Conservation (phyloP, 148 eudicot genomes). For the Rhododendron henanense region DNA sequence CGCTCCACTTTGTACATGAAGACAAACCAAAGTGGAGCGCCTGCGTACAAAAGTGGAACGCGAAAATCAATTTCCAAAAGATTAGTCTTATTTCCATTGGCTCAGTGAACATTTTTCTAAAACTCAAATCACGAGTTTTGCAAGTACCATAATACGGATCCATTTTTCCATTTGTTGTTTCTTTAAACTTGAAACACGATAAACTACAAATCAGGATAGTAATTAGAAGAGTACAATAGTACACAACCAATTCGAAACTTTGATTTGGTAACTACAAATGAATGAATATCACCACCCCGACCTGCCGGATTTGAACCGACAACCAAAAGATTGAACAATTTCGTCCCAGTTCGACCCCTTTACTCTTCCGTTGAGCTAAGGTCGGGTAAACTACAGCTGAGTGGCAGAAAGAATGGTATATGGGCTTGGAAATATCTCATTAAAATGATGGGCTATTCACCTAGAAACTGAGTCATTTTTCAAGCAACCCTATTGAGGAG, state of each 20-base stretch:
- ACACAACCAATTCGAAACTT: neutral
- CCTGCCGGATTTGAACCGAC: conserved; percentile 66
- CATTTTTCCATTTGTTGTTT: neutral
- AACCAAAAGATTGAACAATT: conserved; percentile 36
- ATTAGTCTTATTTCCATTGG: neutral
- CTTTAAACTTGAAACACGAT: neutral
- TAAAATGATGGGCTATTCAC: neutral
- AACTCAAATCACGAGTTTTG: neutral
- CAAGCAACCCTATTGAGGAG: neutral
- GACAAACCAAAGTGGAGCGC: too few relatives aligned
- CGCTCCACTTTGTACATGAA: too few relatives aligned
- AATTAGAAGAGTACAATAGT: neutral
- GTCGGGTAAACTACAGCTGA: conserved; percentile 21
- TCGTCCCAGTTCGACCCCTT: conserved; percentile 23
- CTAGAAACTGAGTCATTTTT: neutral
- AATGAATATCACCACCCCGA: conserved; percentile 15
- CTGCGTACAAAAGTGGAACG: too few relatives aligned
- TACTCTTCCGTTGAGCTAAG: conserved; percentile 65
- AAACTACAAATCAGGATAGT: neutral
- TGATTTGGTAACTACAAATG: neutral
- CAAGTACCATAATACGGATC: neutral
- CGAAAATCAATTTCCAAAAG: neutral
- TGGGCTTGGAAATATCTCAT: neutral
- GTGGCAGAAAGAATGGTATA: neutral
- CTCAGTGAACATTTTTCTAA: neutral